Conservation (phyloP, 805 yeast species). For the Sugiyamaella qingdaonensis region DNA sequence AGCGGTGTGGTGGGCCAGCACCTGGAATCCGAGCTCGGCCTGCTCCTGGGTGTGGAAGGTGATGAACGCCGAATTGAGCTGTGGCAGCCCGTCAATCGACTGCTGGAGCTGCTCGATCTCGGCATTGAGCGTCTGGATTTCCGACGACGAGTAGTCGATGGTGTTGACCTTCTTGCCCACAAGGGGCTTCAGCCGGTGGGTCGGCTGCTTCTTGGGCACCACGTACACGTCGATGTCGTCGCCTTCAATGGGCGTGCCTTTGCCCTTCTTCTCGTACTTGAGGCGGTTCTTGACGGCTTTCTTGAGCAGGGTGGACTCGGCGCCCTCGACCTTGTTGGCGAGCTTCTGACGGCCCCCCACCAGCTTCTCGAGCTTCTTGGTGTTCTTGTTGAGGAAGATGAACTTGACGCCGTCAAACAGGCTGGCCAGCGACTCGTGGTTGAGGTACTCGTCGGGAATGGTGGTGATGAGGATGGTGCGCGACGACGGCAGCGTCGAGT, state of each 20-base stretch:
- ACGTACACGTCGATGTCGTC: slow-evolving; percentile 43
- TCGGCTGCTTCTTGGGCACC: slow-evolving; percentile 72
- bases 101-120: slow-evolving; percentile 59
- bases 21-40: slow-evolving; percentile 82
- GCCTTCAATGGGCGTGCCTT: slow-evolving; percentile 24
- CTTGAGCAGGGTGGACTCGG: slow-evolving; percentile 54
- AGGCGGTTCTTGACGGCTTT: slow-evolving; percentile 59
- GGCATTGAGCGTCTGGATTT: slow-evolving; percentile 62
- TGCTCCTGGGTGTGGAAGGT: slow-evolving; percentile 83
- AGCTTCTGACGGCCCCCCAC: slow-evolving; percentile 57
- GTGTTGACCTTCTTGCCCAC: slow-evolving; percentile 85
- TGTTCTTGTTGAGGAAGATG: slow-evolving; percentile 74
- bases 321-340: slow-evolving; percentile 61
- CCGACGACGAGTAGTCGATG: slow-evolving; percentile 64
- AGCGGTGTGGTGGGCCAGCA: slow-evolving; percentile 49
- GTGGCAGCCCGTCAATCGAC: slow-evolving; percentile 48
- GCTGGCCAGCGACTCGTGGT: slow-evolving; percentile 67
- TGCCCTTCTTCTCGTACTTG: slow-evolving; percentile 66
- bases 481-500: slow-evolving; percentile 67
- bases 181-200: slow-evolving; percentile 65
- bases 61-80: slow-evolving; percentile 79
- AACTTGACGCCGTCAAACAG: slow-evolving; percentile 78
- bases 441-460: slow-evolving; percentile 69
- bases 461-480: slow-evolving; percentile 82
- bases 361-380: slow-evolving; percentile 48